These are phyloP conservation scores for Rhizoclosmatium sp. DNA, from an alignment of 192 early-diverging fungal species.

Conservation along the genomic window DNA sequence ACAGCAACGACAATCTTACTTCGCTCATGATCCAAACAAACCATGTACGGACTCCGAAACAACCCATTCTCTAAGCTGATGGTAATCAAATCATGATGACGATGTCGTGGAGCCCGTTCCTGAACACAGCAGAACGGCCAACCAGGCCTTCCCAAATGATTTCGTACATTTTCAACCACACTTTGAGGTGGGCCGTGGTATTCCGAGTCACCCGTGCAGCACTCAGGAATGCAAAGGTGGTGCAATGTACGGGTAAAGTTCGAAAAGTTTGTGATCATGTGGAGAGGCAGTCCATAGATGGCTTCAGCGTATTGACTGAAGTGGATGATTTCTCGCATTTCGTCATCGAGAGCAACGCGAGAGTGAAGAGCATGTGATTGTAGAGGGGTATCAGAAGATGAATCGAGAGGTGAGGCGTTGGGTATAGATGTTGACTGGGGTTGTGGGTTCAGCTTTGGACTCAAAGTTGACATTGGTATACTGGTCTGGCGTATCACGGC, in stretches of 20 bases:
- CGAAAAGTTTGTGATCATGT: slow-evolving; percentile 48
- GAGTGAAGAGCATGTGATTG: background rate
- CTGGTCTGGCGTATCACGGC: background rate
- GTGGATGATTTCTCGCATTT: slow-evolving; percentile 44
- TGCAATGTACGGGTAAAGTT: slow-evolving; percentile 34
- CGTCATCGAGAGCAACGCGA: slow-evolving; percentile 1
- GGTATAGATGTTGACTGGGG: background rate
- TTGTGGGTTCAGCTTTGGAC: background rate
- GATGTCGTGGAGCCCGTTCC: slow-evolving; percentile 32
- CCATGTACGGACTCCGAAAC: slow-evolving; percentile 55
- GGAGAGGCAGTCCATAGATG: slow-evolving; percentile 60
- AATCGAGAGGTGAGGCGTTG: background rate
- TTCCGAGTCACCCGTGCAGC: slow-evolving; percentile 10
- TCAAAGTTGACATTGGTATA: slow-evolving; percentile 6
- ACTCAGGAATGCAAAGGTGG: slow-evolving; percentile 44
- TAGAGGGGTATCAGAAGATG: background rate
- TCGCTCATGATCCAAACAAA: slow-evolving; percentile 53
- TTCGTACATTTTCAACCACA: slow-evolving; percentile 37
- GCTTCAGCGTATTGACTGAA: slow-evolving; percentile 52
- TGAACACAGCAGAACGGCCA: slow-evolving; percentile 31
- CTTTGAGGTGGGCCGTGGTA: slow-evolving; percentile 9
- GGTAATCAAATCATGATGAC: slow-evolving; percentile 50
- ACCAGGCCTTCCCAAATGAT: slow-evolving; percentile 34
- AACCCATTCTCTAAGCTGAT: slow-evolving; percentile 49
- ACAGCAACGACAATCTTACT: slow-evolving; percentile 55